Evolutionary conservation across 2,329 filamentous ascomycete genomes (phyloP), one percentile per base, ranked within the genome.

Genomic region (Escovopsis sp.): DNA sequence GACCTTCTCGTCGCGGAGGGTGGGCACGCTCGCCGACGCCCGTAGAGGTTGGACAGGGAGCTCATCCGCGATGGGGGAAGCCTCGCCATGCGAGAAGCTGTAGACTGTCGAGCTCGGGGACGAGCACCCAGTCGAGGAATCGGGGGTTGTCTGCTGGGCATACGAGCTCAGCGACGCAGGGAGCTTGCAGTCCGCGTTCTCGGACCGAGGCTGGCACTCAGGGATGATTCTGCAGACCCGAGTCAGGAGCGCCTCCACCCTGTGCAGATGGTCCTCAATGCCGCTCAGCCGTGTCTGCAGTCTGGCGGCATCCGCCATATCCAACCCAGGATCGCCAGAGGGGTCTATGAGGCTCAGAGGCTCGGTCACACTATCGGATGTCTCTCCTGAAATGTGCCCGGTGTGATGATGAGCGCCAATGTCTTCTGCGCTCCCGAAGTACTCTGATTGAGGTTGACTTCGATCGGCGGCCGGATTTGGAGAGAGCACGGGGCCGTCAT

Each of bases 241-340:
- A 43, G 64, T 61, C 4, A 76, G 65, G 4, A 72, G 61, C 23
- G 63, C 65, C 55, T 79, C 75, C 47, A 79, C 58, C 36, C 66
- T 69, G 18, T 65, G 59, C 51, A 77, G 66, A 5, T 67, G 66
- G 5, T 60, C 57, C 51, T 80, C 76, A 9, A 80, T 58, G 12
- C 57, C 57, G 8, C 60, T 60, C 15, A 80, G 63, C 11, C 75
- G 66, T 9, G 66, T 66, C 50, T 78, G 73, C 9, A 77, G 53
- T 48, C 63, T 70, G 10, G 66, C 67, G 12, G 68, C 69, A 48
- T 74, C 65, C 2, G 73, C 75, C 45, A 76, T 76, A 51, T 71
- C 76, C 70, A 74, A 73, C 26, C 23, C 23, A 23, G 23, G 23
- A 23, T 23, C 23, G 23, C 23, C 23, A 6, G 6, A 23, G 23